Base-by-base conservation (phyloP, 2,329 filamentous ascomycete genomes). In the Apiospora saccharicola region DNA sequence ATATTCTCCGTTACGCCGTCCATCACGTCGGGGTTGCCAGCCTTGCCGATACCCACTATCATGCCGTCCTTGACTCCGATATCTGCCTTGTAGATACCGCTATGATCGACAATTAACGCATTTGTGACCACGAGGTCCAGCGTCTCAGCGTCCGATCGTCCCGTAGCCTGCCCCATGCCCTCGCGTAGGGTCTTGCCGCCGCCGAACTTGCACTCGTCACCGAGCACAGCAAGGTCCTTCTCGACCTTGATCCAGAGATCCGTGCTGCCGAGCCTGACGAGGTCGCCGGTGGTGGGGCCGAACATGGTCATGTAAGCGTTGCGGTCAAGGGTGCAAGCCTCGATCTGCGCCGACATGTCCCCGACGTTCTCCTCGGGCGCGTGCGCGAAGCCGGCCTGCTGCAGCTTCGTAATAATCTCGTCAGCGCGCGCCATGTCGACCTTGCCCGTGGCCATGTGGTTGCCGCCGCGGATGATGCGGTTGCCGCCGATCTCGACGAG, bases 21-120 rank as follows among this genome's bases (percentile, higher is more conserved):
- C 96, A 98, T 98, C 67, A 97, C 90, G 82, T 98, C 96, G n/a
- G 96, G 96, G 78, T 98, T 98, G 26, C 96, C 96, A 22, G 96
- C 94, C 83, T 98, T 98, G 73, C 96, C 96, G 76, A 98, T 96
- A 0, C 91, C 96, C 41, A 92, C 91, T 78, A 98, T 98, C 51
- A 93, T 81, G 2, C 96, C 95, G 76, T 95, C 83, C 82, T 97
- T 98, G 81, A 98, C 91, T 41, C 96, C 96, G 80, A 98, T 97
- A 81, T 98, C 96, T 7, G 95, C 96, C 85, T 98, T 98, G 87
- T 94, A 97, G 79, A 98, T 98, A 68, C 96, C 96, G 0, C 89
- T 92, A 89, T 93, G 97, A 84, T 98, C 96, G 26, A 98, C 88
- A 49, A 98, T 92, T 75, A 98, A 84, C 6, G 95, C 96, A 78